Base-by-base conservation (phyloP, 495 filamentous ascomycete species). In the Podospora pseudoanserina region DNA sequence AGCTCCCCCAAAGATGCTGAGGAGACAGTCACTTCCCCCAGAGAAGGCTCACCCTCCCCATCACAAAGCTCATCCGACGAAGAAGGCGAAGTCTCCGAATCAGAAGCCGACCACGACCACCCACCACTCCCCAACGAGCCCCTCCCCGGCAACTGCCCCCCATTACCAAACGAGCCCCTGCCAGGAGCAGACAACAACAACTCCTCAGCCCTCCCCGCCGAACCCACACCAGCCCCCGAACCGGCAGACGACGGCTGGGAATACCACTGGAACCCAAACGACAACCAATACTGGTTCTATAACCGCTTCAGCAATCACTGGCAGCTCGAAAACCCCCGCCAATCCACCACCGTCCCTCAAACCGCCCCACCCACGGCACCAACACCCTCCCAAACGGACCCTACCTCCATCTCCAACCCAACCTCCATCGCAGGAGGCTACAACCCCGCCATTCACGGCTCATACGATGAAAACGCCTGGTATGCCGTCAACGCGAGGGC, bases 361-460 rank as follows among this genome's bases (percentile, higher is more conserved):
- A 49, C 39, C 11, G 44, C 68, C 19, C 68, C 74, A 16, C 19
- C 67, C 54, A 64, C 32, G 64, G 68, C 63, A 7, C 55, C 78
- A 32, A 69, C 75, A 64, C 66, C 76, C 4, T 72, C 81, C 19
- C 71, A 67, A 20, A 70, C 74, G 55, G 71, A 65, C 67, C 53
- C 60, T 59, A 44, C 70, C n/a, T 4, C 39, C 69, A 65, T 74
- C 32, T 76, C 73, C 72, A 72, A 77, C 66, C 73, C 73, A 4
- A 61, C 67, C 30, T 77, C 76, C 3, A 39, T 76, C 44, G 79
- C 85, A 4, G 90, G 89, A 26, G 92, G 93, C 67, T 99, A 99
- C 81, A 95, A 97, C 73, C 95, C 95, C 2, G 91, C 92, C 27
- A 94, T 99, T 60, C 95, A 99, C 76, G 95, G 95, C 68, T 89